Percentiles rank a stretch among this genome's conserved stretches.
These are phyloP conservation scores for Neurospora crassa DNA, from an alignment of 2,329 filamentous ascomycete genomes.

Conservation along the genomic window DNA sequence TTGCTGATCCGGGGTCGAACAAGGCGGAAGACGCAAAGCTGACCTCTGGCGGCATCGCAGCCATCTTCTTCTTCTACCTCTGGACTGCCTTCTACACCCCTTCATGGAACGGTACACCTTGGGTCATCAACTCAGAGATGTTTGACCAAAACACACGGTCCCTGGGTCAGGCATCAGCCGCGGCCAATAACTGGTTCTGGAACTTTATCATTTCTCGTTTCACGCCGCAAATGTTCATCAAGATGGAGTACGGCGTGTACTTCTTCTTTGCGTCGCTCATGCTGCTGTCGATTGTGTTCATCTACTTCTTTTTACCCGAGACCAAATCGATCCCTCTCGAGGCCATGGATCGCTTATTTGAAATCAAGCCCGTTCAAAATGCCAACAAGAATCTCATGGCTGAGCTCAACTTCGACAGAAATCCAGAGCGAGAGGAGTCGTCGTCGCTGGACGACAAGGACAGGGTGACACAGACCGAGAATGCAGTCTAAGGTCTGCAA, in stretches of 20 bases:
- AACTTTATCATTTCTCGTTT: constrained; percentile 62
- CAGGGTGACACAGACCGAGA: constrained; percentile 10
- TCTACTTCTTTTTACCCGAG: constrained; percentile 55
- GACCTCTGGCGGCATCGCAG: constrained; percentile 40
- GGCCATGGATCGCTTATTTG: constrained; percentile 54
- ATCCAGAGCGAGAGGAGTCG: constrained; percentile 6
- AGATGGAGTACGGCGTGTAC: constrained; percentile 55
- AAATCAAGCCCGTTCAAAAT: constrained; percentile 32
- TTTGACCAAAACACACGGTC: constrained; percentile 61
- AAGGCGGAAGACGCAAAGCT: constrained; percentile 23
- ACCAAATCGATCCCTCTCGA: constrained; percentile 58
- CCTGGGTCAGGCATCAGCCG: constrained; percentile 62
- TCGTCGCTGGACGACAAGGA: constrained; percentile 11
- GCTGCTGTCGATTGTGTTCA: constrained; percentile 46
- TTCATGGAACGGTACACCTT: constrained; percentile 64
- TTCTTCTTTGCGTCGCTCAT: constrained; percentile 60
- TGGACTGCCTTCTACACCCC: constrained; percentile 67
- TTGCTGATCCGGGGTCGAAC: constrained; percentile 29
- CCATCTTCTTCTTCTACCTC: constrained; percentile 64
- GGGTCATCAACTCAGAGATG: constrained; percentile 69
- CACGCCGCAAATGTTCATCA: constrained; percentile 54
- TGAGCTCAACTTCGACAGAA: constrained; percentile 29
- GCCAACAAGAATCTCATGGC: constrained; percentile 36
- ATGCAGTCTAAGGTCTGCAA: constrained; percentile 7
- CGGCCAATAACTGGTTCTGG: constrained; percentile 63